A percentile compares a stretch with the other conserved stretches of the same genome.
These are phyloP conservation scores for Malassezia nana DNA, from an alignment of 1,284 basidiomycete genomes.

Conservation along the genomic window DNA sequence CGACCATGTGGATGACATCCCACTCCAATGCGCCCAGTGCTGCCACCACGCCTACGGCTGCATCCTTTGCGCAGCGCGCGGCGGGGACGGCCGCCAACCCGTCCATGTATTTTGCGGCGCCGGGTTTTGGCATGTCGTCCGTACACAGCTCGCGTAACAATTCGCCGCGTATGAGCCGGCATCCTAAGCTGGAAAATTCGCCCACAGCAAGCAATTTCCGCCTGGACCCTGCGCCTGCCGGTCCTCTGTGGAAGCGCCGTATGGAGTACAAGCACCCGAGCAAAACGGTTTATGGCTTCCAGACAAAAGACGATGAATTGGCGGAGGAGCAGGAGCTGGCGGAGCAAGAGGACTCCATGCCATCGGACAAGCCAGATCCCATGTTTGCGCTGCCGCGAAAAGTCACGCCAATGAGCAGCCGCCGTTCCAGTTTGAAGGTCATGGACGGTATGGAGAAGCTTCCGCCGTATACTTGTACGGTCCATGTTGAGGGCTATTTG, in stretches of 20 bases:
- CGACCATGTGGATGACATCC: constrained; percentile 15
- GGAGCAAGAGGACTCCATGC: background rate
- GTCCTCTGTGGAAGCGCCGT: constrained; percentile 10
- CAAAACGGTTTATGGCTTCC: background rate
- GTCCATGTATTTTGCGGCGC: background rate
- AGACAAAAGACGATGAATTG: background rate
- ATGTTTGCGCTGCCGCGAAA: constrained; percentile 50
- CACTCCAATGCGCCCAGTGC: background rate
- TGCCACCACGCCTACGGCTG: background rate
- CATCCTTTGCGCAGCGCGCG: background rate
- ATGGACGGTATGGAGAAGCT: constrained; percentile 56
- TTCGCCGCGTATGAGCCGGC: background rate
- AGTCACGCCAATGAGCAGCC: background rate
- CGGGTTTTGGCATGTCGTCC: background rate
- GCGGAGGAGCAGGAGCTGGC: constrained; percentile 3
- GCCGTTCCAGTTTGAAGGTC: background rate
- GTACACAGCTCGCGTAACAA: background rate
- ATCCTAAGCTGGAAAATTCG: background rate
- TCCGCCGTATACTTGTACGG: constrained; percentile 71
- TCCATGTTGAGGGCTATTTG: constrained; percentile 74
- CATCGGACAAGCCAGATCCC: background rate
- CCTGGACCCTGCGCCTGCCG: background rate
- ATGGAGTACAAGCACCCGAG: background rate
- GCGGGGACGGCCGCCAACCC: background rate
- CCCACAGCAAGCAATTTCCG: background rate